Conservation (phyloP, 257 asterid genomes). For the Nicotiana tabacum region DNA sequence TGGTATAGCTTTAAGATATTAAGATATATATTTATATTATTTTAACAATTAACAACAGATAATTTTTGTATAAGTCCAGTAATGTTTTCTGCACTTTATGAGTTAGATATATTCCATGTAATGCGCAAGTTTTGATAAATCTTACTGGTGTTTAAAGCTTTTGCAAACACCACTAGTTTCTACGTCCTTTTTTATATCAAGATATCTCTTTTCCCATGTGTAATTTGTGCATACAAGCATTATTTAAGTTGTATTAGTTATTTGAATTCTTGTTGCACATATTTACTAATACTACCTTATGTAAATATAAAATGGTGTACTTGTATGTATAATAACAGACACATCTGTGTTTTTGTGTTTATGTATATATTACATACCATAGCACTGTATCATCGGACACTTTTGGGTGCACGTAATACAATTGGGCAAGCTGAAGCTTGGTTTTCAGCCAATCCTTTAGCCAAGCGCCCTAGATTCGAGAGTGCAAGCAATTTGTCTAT, state of each 20-base stretch:
- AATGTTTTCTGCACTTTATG: background rate
- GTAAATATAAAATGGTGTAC: conserved; percentile 18
- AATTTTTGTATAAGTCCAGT: background rate
- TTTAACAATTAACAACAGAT: background rate
- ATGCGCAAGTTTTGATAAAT: background rate
- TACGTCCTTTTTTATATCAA: background rate
- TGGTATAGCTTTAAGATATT: background rate
- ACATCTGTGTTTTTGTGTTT: conserved; percentile 37
- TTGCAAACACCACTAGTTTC: background rate
- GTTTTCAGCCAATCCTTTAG: conserved; percentile 80
- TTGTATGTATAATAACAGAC: conserved; percentile 32
- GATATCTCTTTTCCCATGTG: background rate
- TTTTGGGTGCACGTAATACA: conserved; percentile 75
- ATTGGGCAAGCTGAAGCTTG: conserved; percentile 95
- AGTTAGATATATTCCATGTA: background rate
- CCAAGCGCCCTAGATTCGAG: conserved; percentile 96
- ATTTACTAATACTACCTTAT: conserved; percentile 8
- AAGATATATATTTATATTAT: background rate
- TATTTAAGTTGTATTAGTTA: background rate
- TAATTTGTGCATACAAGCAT: background rate
- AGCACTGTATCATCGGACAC: conserved; percentile 88
- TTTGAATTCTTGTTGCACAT: background rate
- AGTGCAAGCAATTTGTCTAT: conserved; percentile 86
- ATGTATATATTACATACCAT: conserved; percentile 65
- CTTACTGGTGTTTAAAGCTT: background rate